Base-by-base conservation (phyloP, 345 rosid species). In the Eucalyptus regnans region DNA sequence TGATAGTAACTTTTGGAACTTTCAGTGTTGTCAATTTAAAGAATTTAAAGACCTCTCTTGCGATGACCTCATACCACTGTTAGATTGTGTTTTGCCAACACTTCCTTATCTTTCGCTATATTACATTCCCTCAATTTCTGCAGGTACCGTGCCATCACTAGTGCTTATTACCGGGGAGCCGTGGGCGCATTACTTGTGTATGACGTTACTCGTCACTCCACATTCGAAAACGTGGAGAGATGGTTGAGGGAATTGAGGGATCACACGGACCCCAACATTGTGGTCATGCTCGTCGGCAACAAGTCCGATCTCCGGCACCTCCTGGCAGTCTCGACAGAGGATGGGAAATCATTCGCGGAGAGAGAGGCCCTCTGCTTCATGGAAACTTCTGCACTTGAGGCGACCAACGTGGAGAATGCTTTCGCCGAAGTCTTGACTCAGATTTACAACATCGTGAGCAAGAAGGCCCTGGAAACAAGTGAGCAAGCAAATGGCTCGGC, bases 231-330 rank as follows among this genome's bases (percentile, higher is more conserved):
- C n/a, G 99, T 94, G 9, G 98, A 97, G 88, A 95, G 98, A 92
- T 97, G 98, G 99, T 93, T 97, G n/a, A 93, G 92, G 93, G 98
- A 97, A 91, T 93, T 97, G 88, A 95, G 99, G 89, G 98, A 96
- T 92, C 99, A 97, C 87, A 97, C 99, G 4, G 98, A 97, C 80
- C 99, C 98, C 90, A 96, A 95, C 94, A 93, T 97, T 6, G 99
- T 97, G 41, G 98, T 97, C 87, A 97, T 97, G 98, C 97, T 97
- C 9, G 93, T 97, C 5, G 99, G 98, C 49, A 97, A 97, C 90
- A 96, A 97, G 92, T 95, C 98, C 5, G 99, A 97, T 92, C 99
- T 97, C 86, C 98, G 98, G 52, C 98, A 97, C 93, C 98, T 97
- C 44, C 95, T 95, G 33, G 98, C 99, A 1, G 98, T 97, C 88